Percentiles rank a stretch among this genome's conserved stretches.
These are phyloP conservation scores for Puccinia hordei DNA, from an alignment of 1,284 basidiomycete genomes.

Conservation along the genomic window DNA sequence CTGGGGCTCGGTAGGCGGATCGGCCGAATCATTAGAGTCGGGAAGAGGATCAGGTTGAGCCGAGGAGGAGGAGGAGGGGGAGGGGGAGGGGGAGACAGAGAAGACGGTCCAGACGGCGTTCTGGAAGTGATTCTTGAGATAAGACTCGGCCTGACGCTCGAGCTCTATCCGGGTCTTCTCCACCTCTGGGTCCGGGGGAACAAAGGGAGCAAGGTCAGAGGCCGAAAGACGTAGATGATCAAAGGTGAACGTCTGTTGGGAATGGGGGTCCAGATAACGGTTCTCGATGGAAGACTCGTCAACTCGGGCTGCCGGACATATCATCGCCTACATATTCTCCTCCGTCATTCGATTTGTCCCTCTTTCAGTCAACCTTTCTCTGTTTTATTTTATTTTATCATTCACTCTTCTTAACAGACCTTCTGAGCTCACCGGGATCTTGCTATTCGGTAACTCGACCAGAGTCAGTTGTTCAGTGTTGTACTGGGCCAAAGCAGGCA, in stretches of 20 bases:
- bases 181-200: background rate
- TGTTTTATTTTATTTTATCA: too few species aligned
- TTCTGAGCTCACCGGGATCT: slow-evolving; percentile 67
- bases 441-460: slow-evolving; percentile 64
- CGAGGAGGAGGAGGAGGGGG: too few species aligned
- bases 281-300: background rate
- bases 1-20: background rate
- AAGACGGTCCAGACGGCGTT: slow-evolving; percentile 40
- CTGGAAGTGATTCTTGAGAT: slow-evolving; percentile 31
- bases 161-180: slow-evolving; percentile 12
- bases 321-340: slow-evolving; percentile 29
- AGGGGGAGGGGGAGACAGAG: background rate
- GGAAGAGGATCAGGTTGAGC: background rate
- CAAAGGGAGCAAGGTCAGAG: background rate
- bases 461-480: slow-evolving; percentile 81
- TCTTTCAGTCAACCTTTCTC: too few species aligned
- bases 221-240: slow-evolving; percentile 33
- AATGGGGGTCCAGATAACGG: slow-evolving; percentile 27
- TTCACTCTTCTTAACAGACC: background rate
- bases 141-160: background rate
- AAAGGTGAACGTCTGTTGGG: slow-evolving; percentile 20
- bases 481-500: slow-evolving; percentile 76
- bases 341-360: background rate
- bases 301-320: slow-evolving; percentile 12
- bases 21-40: background rate